phyloP scores from a whole-genome alignment of 768 basidiomycete genomes.

The Hypsizygus marmoreus region DNA sequence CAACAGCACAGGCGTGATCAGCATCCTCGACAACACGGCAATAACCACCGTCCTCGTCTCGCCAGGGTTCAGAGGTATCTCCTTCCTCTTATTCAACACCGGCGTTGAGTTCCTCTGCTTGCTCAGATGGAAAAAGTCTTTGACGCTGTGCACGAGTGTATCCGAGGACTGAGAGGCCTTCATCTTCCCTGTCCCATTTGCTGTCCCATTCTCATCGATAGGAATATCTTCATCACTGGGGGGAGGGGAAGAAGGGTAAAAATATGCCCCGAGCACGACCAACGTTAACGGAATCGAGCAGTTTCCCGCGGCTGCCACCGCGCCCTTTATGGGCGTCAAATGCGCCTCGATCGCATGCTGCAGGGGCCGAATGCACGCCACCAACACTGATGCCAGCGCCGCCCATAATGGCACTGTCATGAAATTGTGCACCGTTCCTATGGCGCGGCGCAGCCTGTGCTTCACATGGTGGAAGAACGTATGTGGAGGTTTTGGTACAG shows the following conservation, averaged over 20 bases:
- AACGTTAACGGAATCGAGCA: constrained; percentile 89
- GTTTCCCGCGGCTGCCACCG: constrained; percentile 65
- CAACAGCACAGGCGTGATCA: constrained; percentile 77
- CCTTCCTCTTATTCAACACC: constrained; percentile 7
- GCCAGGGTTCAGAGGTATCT: constrained; percentile 42
- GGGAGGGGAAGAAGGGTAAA: constrained; percentile 51
- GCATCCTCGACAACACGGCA: constrained; percentile 82
- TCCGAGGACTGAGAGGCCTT: constrained; percentile 21
- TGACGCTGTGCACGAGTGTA: constrained; percentile 43
- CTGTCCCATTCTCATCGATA: constrained; percentile 1
- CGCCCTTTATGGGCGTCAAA: constrained; percentile 66
- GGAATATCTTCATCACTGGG: not conserved
- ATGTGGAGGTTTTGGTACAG: constrained; percentile 3
- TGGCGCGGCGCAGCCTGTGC: constrained; percentile 27
- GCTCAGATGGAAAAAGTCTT: constrained; percentile 42
- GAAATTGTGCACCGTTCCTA: constrained; percentile 58
- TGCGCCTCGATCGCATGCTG: constrained; percentile 70
- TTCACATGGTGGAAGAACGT: constrained; percentile 22
- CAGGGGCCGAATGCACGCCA: constrained; percentile 75
- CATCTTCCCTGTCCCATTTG: not conserved
- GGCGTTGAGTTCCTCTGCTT: constrained; percentile 19
- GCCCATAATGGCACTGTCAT: constrained; percentile 92
- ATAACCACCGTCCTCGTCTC: constrained; percentile 86
- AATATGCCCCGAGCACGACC: constrained; percentile 92
- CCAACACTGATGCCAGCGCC: constrained; percentile 69